Conservation (phyloP, 768 basidiomycete species). For the Podaxis mareebaensis region DNA sequence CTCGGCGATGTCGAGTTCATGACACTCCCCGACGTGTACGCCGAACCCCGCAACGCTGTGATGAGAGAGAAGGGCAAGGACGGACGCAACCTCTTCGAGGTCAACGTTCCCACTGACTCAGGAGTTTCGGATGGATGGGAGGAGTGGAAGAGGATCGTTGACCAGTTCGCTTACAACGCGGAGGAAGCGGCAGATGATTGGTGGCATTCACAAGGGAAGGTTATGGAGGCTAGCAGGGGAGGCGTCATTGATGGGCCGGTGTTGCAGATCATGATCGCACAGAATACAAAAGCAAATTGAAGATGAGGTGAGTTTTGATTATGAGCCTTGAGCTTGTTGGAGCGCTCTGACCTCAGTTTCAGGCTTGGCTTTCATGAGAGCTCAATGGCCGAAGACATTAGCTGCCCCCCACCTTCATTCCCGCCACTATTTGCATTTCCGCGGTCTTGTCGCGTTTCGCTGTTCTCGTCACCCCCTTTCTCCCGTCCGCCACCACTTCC, state of each 20-base stretch:
- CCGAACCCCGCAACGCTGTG: slow-evolving; percentile 42
- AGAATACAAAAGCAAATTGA: slow-evolving; percentile 4
- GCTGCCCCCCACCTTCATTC: neutral
- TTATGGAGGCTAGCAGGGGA: slow-evolving; percentile 30
- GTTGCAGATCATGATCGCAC: slow-evolving; percentile 1
- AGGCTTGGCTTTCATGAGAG: neutral
- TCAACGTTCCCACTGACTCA: slow-evolving; percentile 3
- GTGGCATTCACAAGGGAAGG: slow-evolving; percentile 56
- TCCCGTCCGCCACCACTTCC: neutral
- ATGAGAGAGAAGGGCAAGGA: slow-evolving; percentile 33
- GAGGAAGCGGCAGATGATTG: slow-evolving; percentile 62
- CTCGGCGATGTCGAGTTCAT: slow-evolving; percentile 44
- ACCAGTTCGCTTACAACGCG: slow-evolving; percentile 53
- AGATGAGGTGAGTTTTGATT: neutral
- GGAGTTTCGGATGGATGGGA: slow-evolving; percentile 21
- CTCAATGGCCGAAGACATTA: neutral
- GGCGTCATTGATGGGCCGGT: neutral
- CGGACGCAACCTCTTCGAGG: slow-evolving; percentile 24
- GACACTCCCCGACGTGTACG: slow-evolving; percentile 41
- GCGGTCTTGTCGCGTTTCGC: neutral
- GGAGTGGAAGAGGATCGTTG: slow-evolving; percentile 51
- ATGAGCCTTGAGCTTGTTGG: neutral
- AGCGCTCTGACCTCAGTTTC: no score
- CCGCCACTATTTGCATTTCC: neutral
- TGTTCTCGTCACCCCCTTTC: neutral